phyloP scores from a whole-genome alignment of 768 basidiomycete genomes.

The Naematelia encephala region DNA sequence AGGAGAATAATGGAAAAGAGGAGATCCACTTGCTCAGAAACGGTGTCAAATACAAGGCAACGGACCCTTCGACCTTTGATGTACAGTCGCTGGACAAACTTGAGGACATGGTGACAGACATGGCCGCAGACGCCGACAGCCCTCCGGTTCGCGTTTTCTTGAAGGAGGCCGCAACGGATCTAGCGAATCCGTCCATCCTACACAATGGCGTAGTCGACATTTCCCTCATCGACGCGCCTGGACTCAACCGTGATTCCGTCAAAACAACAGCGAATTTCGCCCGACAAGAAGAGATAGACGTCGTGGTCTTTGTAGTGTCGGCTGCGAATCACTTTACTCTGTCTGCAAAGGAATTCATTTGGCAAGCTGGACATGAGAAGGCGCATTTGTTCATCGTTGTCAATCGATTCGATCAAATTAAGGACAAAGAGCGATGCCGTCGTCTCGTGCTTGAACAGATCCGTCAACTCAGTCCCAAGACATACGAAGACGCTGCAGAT shows the following conservation, averaged over 20 bases:
- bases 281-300: slow-evolving; percentile 96
- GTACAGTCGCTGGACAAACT: slow-evolving; percentile 66
- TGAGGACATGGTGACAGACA: slow-evolving; percentile 72
- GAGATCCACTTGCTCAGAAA: slow-evolving; percentile 54
- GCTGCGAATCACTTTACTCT: slow-evolving; percentile 98
- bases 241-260: slow-evolving; percentile 89
- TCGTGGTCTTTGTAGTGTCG: slow-evolving; percentile 95
- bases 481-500: slow-evolving; percentile 83
- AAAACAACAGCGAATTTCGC: slow-evolving; percentile 94
- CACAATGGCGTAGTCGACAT: slow-evolving; percentile 96
- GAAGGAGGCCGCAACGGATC: slow-evolving; percentile 64
- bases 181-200: slow-evolving; percentile 71
- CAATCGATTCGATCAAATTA: slow-evolving; percentile 94
- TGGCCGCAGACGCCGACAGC: slow-evolving; percentile 58
- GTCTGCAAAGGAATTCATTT: slow-evolving; percentile 89
- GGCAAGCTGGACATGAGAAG: slow-evolving; percentile 91
- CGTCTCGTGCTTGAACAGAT: slow-evolving; percentile 88
- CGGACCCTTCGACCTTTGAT: slow-evolving; percentile 73
- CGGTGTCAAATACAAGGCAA: slow-evolving; percentile 60
- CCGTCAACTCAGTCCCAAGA: slow-evolving; percentile 83
- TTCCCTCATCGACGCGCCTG: slow-evolving; percentile 96
- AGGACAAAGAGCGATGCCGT: slow-evolving; percentile 89
- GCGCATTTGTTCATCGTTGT: slow-evolving; percentile 97
- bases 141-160: slow-evolving; percentile 84
- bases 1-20: slow-evolving; percentile 41